A percentile compares a stretch with the other conserved stretches of the same genome.
Conservation (phyloP, 495 filamentous ascomycete species). For the Penicillium fimorum region DNA sequence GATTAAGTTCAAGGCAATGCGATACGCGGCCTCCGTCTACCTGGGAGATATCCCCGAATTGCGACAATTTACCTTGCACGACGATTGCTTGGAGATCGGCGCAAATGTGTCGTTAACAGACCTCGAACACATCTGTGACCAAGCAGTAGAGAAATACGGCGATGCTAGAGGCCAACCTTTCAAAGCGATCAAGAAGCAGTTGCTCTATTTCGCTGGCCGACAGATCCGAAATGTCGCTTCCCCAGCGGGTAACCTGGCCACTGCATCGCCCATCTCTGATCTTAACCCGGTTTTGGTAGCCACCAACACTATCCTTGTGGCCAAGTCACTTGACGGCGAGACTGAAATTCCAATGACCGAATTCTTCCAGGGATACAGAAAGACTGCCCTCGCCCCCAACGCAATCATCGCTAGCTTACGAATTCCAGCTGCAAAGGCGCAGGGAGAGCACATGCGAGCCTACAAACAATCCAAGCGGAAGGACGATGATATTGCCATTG, state of each 20-base stretch:
- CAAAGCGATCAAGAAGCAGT: constrained; percentile 48
- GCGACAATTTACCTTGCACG: constrained; percentile 71
- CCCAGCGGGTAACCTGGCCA: constrained; percentile 91
- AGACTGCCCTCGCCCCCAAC: constrained; percentile 76
- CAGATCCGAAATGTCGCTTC: constrained; percentile 98
- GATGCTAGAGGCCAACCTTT: constrained; percentile 62
- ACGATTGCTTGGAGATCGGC: constrained; percentile 81
- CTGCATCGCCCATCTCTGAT: constrained; percentile 94
- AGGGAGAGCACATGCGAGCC: constrained; percentile 59
- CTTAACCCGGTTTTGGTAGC: constrained; percentile 94
- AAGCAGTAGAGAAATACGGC: constrained; percentile 82
- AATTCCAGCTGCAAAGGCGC: constrained; percentile 64
- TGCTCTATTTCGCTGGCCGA: constrained; percentile 87
- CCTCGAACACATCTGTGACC: constrained; percentile 55
- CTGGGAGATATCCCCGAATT: constrained; percentile 92
- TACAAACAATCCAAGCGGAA: constrained; percentile 97
- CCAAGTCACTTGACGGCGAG: constrained; percentile 67
- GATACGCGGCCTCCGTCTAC: constrained; percentile 86
- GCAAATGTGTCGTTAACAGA: constrained; percentile 91
- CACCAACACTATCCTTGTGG: constrained; percentile 73
- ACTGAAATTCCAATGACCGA: constrained; percentile 84
- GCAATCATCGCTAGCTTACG: constrained; percentile 82
- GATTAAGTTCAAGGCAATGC: constrained; percentile 94
- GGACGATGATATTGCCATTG: constrained; percentile 96
- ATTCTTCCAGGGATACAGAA: constrained; percentile 91